phyloP scores from a whole-genome alignment of 2,329 filamentous ascomycete genomes.

The Aspergillus glaucus region DNA sequence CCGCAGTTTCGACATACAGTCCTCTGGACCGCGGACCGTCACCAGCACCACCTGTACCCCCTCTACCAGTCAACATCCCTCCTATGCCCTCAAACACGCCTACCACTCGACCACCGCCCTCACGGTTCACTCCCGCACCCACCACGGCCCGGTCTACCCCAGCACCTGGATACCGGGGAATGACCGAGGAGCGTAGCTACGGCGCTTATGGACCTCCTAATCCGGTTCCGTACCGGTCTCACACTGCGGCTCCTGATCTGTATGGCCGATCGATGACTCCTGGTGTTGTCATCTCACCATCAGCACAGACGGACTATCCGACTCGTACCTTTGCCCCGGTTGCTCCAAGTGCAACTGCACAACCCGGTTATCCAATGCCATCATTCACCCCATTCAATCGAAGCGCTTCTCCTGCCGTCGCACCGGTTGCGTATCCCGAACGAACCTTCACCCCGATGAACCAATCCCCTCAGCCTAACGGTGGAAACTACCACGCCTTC shows the following conservation, averaged over 20 bases:
- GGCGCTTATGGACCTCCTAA: background rate
- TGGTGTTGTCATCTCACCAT: slow-evolving; percentile 1
- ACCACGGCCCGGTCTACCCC: slow-evolving; percentile 14
- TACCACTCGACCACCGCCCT: slow-evolving; percentile 16
- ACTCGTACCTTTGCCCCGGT: slow-evolving; percentile 6
- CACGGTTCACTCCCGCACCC: slow-evolving; percentile 19
- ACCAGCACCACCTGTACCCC: slow-evolving; percentile 26
- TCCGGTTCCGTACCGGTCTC: slow-evolving; percentile 13
- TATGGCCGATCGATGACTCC: slow-evolving; percentile 15
- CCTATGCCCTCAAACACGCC: slow-evolving; percentile 20
- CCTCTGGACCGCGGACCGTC: slow-evolving; percentile 26
- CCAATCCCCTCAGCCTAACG: slow-evolving; percentile 3
- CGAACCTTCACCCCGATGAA: background rate
- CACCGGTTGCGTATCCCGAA: background rate
- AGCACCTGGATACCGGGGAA: slow-evolving; percentile 13
- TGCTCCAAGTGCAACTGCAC: slow-evolving; percentile 4
- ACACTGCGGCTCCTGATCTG: slow-evolving; percentile 15
- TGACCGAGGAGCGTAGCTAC: slow-evolving; percentile 13
- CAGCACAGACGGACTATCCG: background rate
- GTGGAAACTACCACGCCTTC: slow-evolving; percentile 17
- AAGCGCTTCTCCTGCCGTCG: slow-evolving; percentile 3
- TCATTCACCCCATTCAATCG: slow-evolving; percentile 12
- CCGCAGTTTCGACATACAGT: slow-evolving; percentile 24
- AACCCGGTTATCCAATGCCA: slow-evolving; percentile 9
- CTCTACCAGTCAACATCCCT: slow-evolving; percentile 20